These are phyloP conservation scores for Ustilago vetiveriae DNA, from an alignment of 1,284 basidiomycete species.

Conservation along the genomic window DNA sequence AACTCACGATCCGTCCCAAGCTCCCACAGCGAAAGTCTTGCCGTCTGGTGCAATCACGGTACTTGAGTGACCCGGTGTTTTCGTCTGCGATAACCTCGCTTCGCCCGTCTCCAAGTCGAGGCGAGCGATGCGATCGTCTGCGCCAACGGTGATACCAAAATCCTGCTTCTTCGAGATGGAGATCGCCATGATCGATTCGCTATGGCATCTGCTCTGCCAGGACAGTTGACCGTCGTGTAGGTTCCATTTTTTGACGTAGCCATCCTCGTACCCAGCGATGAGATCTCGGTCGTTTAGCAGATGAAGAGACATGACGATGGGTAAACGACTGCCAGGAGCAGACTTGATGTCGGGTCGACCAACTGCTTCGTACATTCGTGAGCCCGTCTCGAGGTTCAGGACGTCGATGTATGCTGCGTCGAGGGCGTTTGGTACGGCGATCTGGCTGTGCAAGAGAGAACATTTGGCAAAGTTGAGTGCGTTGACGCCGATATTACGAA, in stretches of 20 bases:
- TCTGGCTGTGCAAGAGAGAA: constrained; percentile 71
- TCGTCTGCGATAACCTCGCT: constrained; percentile 5
- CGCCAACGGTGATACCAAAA: constrained; percentile 34
- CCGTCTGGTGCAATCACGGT: constrained; percentile 22
- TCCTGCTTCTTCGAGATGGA: not conserved
- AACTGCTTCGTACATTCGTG: constrained; percentile 81
- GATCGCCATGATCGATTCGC: constrained; percentile 31
- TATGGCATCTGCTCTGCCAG: constrained; percentile 19
- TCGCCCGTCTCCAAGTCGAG: constrained; percentile 14
- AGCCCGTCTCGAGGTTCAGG: constrained; percentile 75
- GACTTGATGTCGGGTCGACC: constrained; percentile 19
- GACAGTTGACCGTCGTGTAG: not conserved
- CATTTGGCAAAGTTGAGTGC: constrained; percentile 89
- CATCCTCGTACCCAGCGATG: constrained; percentile 82
- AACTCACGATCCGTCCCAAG: constrained; percentile 48
- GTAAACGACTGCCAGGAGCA: constrained; percentile 2
- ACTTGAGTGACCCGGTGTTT: constrained; percentile 19
- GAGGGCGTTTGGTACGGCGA: constrained; percentile 84
- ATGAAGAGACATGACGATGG: constrained; percentile 86
- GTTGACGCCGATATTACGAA: constrained; percentile 82
- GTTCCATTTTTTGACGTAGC: constrained; percentile 71
- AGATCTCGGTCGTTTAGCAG: constrained; percentile 70
- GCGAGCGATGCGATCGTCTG: constrained; percentile 38
- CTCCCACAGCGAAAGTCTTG: constrained; percentile 16
- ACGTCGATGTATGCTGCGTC: constrained; percentile 87